These are phyloP conservation scores for Boletus coccyginus DNA, from an alignment of 768 basidiomycete species.

Conservation along the genomic window DNA sequence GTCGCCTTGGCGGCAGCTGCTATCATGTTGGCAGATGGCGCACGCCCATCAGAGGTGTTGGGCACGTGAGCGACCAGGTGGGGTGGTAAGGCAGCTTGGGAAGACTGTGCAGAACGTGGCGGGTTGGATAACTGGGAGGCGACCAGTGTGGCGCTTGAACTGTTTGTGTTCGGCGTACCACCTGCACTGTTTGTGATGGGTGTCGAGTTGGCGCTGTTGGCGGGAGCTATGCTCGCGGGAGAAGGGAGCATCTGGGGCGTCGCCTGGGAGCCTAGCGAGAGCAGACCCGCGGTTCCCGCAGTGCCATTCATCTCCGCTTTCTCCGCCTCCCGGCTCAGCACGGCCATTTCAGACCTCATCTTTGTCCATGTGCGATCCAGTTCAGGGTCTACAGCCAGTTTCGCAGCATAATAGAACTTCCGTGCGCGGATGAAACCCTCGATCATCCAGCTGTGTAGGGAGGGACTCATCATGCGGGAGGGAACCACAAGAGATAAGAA, in stretches of 20 bases:
- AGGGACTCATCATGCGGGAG: slow-evolving; percentile 24
- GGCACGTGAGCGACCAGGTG: slow-evolving; percentile 31
- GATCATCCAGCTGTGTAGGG: slow-evolving; percentile 63
- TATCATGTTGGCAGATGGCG: slow-evolving; percentile 27
- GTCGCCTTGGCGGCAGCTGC: slow-evolving; percentile 31
- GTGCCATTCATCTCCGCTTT: slow-evolving; percentile 34
- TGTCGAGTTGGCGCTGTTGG: slow-evolving; percentile 74
- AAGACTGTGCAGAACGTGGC: slow-evolving; percentile 25
- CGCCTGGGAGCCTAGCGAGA: slow-evolving; percentile 30
- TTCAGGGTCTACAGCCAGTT: slow-evolving; percentile 32
- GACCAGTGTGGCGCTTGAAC: slow-evolving; percentile 21
- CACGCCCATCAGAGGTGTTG: slow-evolving; percentile 28
- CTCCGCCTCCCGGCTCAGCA: slow-evolving; percentile 34
- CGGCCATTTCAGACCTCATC: slow-evolving; percentile 33
- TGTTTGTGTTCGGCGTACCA: slow-evolving; percentile 49
- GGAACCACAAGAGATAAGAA: slow-evolving; percentile 14
- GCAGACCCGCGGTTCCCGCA: slow-evolving; percentile 24
- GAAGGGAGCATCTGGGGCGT: slow-evolving; percentile 80
- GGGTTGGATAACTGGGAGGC: slow-evolving; percentile 26
- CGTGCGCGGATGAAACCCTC: slow-evolving; percentile 68
- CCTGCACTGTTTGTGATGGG: slow-evolving; percentile 57
- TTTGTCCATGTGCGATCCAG: slow-evolving; percentile 34
- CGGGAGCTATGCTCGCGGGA: slow-evolving; percentile 64
- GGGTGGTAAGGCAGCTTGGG: slow-evolving; percentile 42
- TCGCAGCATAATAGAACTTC: slow-evolving; percentile 42